Base-by-base conservation (phyloP, 768 basidiomycete species). In the Rhodotorula kratochvilovae region DNA sequence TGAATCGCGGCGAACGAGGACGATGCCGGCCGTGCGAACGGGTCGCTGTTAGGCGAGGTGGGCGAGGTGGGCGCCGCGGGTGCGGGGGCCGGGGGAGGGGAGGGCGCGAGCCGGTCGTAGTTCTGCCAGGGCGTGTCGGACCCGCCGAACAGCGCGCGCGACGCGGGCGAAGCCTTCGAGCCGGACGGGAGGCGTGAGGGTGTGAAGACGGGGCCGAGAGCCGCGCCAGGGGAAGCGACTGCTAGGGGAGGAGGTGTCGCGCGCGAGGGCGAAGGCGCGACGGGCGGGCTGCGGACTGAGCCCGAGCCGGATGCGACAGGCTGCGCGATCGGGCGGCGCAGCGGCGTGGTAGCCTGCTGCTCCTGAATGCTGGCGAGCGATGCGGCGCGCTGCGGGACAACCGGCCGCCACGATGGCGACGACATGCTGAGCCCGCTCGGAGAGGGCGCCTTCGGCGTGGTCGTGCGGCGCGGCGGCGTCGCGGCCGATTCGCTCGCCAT, bases 1-100 rank as follows among this genome's bases (percentile, higher is more conserved):
- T 74, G 73, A 42, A 79, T 79, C 23, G 69, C 57, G 16, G 74
- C 69, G 63, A 79, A 73, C 29, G 77, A 76, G 23, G 57, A 51
- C 4, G 66, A n/a, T 4, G 46, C 1, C 27, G 61, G 68, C 10
- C 66, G 56, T 3, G 70, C 50, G 57, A 71, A 71, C 4, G 70
- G 70, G 33, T 71, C 70, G 61, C 63, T n/a, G n/a, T n/a, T 59
- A 6, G 72, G 31, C 16, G 63, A 4, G 21, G 69, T 39, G 16
- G 70, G n/a, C 11, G 62, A 60, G 11, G 59, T 10, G 56, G 65
- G 61, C 13, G 39, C 39, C 8, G 29, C 29, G 17, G 61, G 54
- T 21, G 67, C 56, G 15, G 56, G 35, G 7, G 67, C 42, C 0
- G 48, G 48, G 2, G 48, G 23, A 7, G 48, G 27, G 23, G 68